These are phyloP conservation scores for Fusarium chlamydosporum DNA, from an alignment of 2,329 filamentous ascomycete species.

Conservation along the genomic window DNA sequence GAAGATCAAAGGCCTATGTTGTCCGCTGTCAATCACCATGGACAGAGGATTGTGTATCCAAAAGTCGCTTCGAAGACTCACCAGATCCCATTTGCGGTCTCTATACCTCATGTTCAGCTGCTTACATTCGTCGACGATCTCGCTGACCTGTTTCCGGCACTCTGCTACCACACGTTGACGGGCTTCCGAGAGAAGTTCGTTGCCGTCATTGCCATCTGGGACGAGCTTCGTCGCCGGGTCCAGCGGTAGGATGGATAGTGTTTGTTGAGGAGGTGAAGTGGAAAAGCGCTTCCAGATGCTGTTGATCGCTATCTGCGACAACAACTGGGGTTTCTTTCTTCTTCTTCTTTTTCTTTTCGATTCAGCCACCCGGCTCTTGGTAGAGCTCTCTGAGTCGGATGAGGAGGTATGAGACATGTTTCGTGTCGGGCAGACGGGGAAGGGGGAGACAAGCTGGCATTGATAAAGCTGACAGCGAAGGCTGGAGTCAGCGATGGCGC, in stretches of 20 bases:
- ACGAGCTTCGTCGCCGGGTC: background rate
- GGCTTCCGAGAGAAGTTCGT: background rate
- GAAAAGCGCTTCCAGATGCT: constrained; percentile 7
- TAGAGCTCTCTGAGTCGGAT: constrained; percentile 3
- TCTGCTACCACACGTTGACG: background rate
- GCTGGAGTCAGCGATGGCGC: too few relatives aligned
- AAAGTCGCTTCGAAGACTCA: background rate
- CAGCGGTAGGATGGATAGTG: background rate
- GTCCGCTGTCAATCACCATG: background rate
- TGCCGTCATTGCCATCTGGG: background rate
- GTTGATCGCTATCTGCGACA: constrained; percentile 6
- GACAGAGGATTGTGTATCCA: background rate
- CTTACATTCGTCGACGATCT: constrained; percentile 2
- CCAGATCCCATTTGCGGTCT: constrained; percentile 3
- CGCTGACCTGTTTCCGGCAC: background rate
- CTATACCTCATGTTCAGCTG: constrained; percentile 10
- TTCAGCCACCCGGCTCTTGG: too few relatives aligned
- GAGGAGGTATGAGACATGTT: background rate
- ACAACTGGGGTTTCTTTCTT: background rate
- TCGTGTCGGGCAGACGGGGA: too few relatives aligned
- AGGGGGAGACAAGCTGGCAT: too few relatives aligned
- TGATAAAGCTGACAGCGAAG: too few relatives aligned
- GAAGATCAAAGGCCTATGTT: background rate
- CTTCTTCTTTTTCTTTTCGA: too few relatives aligned
- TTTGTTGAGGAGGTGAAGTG: background rate